These are phyloP conservation scores for Secale cereale DNA, from an alignment of 176 grass and related monocot genomes.

Conservation along the genomic window DNA sequence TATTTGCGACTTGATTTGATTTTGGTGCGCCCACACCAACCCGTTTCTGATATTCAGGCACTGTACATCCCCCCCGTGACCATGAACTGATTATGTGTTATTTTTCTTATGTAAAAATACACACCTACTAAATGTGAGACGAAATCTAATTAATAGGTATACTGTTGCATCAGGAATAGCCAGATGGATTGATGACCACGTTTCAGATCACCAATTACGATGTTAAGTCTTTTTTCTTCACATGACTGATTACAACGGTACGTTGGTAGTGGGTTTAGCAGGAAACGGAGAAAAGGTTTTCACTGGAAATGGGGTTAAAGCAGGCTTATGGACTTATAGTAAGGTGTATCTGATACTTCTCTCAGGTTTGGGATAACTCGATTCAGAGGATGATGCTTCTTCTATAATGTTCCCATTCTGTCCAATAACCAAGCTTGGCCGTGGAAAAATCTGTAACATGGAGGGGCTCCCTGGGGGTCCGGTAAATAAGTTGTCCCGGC, in stretches of 20 bases:
- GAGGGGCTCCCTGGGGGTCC: neutral
- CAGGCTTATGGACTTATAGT: conserved; percentile 40
- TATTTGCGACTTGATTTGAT: conserved; percentile 26
- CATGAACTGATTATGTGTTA: neutral
- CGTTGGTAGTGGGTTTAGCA: neutral
- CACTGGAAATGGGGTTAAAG: conserved; percentile 33
- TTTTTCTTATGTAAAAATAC: neutral
- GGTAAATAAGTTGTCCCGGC: conserved; percentile 27
- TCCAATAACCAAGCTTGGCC: conserved; percentile 20
- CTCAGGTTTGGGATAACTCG: neutral
- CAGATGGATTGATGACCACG: neutral
- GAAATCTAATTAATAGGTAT: neutral
- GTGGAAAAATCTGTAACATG: conserved; percentile 8
- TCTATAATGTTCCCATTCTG: conserved; percentile 19
- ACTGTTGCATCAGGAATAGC: neutral
- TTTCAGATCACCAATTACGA: neutral
- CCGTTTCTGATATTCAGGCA: conserved; percentile 19
- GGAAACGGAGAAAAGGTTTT: neutral
- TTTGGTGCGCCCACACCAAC: neutral
- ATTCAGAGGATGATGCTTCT: conserved; percentile 13
- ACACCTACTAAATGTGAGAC: neutral
- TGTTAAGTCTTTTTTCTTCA: neutral
- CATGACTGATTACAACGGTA: neutral
- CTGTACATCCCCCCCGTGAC: neutral
- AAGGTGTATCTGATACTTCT: conserved; percentile 44